These are phyloP conservation scores for Withania somnifera DNA, from an alignment of 305 asterid genomes.

Conservation along the genomic window DNA sequence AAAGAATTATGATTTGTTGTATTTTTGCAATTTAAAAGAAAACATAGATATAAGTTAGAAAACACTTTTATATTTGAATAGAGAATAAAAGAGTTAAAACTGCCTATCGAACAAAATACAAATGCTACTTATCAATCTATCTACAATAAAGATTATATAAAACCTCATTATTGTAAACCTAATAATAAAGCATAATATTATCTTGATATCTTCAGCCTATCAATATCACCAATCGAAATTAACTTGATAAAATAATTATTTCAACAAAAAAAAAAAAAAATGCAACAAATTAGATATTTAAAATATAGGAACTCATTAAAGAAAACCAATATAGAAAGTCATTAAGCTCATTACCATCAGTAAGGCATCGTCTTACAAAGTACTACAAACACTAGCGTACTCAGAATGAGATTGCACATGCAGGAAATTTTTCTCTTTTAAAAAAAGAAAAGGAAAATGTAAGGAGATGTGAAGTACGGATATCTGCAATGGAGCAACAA, in stretches of 20 bases:
- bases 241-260: not conserved
- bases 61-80: not conserved
- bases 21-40: not conserved
- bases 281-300: not conserved
- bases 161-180: not conserved
- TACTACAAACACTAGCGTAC: not conserved
- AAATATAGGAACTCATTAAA: not conserved
- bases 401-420: not conserved
- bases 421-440: not conserved
- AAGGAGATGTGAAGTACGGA: not conserved
- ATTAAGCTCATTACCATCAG: not conserved
- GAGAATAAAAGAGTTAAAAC: not conserved
- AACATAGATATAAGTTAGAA: not conserved
- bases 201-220: not conserved
- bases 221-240: not conserved
- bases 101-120: not conserved
- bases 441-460: not conserved
- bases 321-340: not conserved
- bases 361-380: not conserved
- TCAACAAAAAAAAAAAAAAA: not conserved
- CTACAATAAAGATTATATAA: not conserved
- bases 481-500: not conserved
- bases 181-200: not conserved
- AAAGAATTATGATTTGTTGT: not conserved
- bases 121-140: not conserved